Percentiles rank a stretch among this genome's conserved stretches.
These are phyloP conservation scores for Mycosarcoma maydis DNA, from an alignment of 1,284 basidiomycete species.

Conservation along the genomic window DNA sequence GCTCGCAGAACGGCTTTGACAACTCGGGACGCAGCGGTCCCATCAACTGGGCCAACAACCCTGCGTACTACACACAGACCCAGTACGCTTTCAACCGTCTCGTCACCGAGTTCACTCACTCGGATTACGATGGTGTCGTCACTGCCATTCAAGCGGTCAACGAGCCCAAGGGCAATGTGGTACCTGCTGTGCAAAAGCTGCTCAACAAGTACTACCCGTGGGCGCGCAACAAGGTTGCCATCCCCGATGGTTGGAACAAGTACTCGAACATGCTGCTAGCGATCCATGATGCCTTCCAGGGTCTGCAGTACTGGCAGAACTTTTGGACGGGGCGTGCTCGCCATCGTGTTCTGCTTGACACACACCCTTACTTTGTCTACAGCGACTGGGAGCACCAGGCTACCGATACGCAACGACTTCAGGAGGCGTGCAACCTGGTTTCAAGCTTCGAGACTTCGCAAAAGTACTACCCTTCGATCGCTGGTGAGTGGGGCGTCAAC, in stretches of 20 bases:
- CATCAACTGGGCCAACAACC: constrained; percentile 79
- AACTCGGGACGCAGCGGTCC: constrained; percentile 76
- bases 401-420: constrained; percentile 47
- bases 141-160: constrained; percentile 62
- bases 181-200: constrained; percentile 29
- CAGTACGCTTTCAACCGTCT: constrained; percentile 75
- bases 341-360: constrained; percentile 55
- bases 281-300: constrained; percentile 87
- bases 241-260: constrained; percentile 36
- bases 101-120: constrained; percentile 53
- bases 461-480: constrained; percentile 55
- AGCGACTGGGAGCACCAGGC: constrained; percentile 38
- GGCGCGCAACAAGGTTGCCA: constrained; percentile 55
- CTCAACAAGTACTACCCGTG: constrained; percentile 52
- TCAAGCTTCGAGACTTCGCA: constrained; percentile 36
- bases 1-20: constrained; percentile 68
- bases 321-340: constrained; percentile 47
- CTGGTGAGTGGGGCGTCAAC: constrained; percentile 49
- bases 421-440: constrained; percentile 44
- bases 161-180: constrained; percentile 57
- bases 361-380: constrained; percentile 62
- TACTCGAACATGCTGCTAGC: constrained; percentile 67
- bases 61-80: constrained; percentile 77
- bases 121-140: constrained; percentile 50
- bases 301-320: constrained; percentile 74